phyloP scores from a whole-genome alignment of 331 rosid genomes.

The Erythrophleum ivorense region DNA sequence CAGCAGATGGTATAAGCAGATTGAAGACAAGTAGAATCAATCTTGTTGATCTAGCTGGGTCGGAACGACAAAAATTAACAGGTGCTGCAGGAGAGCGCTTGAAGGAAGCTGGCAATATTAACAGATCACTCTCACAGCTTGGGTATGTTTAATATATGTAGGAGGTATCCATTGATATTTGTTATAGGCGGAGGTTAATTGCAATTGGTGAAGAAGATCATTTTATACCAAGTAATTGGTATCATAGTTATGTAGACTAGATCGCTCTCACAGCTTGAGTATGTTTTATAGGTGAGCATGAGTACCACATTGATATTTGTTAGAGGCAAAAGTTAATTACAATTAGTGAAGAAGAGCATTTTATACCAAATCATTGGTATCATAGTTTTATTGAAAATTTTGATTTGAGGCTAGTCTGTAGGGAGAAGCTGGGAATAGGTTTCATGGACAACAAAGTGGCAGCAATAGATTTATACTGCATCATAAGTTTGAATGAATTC shows the following conservation, averaged over 20 bases:
- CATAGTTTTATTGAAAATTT: not conserved
- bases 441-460: not conserved
- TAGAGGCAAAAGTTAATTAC: too few species aligned
- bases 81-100: constrained; percentile 98
- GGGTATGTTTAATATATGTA: constrained; percentile 64
- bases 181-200: not conserved
- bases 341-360: too few species aligned
- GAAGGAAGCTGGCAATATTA: constrained; percentile 99
- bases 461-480: not conserved
- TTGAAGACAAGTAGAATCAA: constrained; percentile 96
- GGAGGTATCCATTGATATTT: constrained; percentile 2
- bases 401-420: not conserved
- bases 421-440: constrained; percentile 3
- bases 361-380: too few species aligned
- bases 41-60: constrained; percentile 98
- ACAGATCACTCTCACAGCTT: constrained; percentile 97
- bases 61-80: constrained; percentile 89
- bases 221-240: too few species aligned
- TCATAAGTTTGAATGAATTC: not conserved
- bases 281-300: constrained; percentile 33
- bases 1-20: constrained; percentile 80
- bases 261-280: constrained; percentile 79
- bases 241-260: too few species aligned
- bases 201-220: not conserved
- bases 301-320: too few species aligned